Conservation (phyloP, 352 stramenopile genomes). For the Globisporangium irregulare region DNA sequence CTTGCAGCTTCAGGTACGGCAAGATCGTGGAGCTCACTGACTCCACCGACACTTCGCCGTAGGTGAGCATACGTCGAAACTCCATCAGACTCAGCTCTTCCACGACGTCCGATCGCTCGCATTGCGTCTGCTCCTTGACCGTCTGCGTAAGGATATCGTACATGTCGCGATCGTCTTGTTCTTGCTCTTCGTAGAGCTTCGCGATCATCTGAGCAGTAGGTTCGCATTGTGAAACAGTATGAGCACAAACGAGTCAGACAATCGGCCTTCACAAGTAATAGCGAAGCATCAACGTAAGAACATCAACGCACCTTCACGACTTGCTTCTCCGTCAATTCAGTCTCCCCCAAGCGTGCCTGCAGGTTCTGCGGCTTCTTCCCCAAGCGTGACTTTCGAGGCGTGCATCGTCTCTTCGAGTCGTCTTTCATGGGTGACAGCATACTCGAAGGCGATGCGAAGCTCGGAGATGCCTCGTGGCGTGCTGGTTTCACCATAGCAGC, state of each 20-base stretch:
- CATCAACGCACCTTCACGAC: slow-evolving; percentile 27
- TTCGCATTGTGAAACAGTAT: background rate
- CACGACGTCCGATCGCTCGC: slow-evolving; percentile 64
- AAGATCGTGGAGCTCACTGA: slow-evolving; percentile 65
- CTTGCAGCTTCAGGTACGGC: slow-evolving; percentile 57
- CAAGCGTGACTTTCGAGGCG: slow-evolving; percentile 36
- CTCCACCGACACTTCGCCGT: slow-evolving; percentile 74
- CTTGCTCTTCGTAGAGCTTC: slow-evolving; percentile 66
- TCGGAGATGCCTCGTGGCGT: slow-evolving; percentile 7
- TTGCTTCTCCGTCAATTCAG: slow-evolving; percentile 30
- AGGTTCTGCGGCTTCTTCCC: slow-evolving; percentile 45
- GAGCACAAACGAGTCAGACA: background rate
- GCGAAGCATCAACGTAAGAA: background rate
- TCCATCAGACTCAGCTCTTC: slow-evolving; percentile 61
- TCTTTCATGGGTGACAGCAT: slow-evolving; percentile 57
- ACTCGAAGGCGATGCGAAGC: slow-evolving; percentile 17
- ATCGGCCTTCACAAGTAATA: background rate
- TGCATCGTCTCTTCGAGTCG: slow-evolving; percentile 37
- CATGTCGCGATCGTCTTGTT: slow-evolving; percentile 76
- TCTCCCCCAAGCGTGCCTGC: slow-evolving; percentile 32
- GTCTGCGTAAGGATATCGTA: slow-evolving; percentile 65
- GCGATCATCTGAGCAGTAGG: slow-evolving; percentile 33
- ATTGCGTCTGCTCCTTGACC: slow-evolving; percentile 61
- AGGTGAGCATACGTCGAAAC: slow-evolving; percentile 74
- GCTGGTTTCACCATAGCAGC: background rate